Evolutionary conservation across 2,329 filamentous ascomycete genomes (phyloP).

Genomic region (Arachnopeziza araneosa): DNA sequence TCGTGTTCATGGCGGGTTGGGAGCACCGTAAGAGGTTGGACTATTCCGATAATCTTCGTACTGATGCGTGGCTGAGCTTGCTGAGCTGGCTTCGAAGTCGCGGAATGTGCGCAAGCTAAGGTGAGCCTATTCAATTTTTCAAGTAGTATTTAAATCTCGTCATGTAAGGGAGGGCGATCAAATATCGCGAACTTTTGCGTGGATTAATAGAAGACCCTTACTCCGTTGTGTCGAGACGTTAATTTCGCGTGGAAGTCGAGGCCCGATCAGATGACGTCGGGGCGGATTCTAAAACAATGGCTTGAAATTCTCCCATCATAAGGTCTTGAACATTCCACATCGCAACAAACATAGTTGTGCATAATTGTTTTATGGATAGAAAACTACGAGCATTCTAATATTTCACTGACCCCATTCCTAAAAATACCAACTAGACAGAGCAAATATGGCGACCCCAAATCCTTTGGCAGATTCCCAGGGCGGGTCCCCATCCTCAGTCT

Average conservation of each 20-base stretch:
- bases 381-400: too few relatives aligned
- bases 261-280: background rate
- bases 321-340: too few relatives aligned
- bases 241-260: background rate
- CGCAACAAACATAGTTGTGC: too few relatives aligned
- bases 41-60: background rate
- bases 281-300: background rate
- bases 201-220: background rate
- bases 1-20: conserved; percentile 9
- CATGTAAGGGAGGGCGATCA: background rate
- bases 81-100: background rate
- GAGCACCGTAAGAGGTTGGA: background rate
- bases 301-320: too few relatives aligned
- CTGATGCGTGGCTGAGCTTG: background rate
- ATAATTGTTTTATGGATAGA: too few relatives aligned
- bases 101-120: background rate
- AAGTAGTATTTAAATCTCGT: background rate
- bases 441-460: conserved; percentile 16
- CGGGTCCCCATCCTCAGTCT: conserved; percentile 39
- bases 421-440: background rate
- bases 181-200: background rate
- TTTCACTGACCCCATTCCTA: background rate
- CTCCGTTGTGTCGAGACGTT: background rate
- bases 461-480: conserved; percentile 13
- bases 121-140: background rate